Evolutionary conservation across 2,329 filamentous ascomycete genomes (phyloP), one percentile per base, ranked within the genome.

Genomic region (Trichophyton simii): DNA sequence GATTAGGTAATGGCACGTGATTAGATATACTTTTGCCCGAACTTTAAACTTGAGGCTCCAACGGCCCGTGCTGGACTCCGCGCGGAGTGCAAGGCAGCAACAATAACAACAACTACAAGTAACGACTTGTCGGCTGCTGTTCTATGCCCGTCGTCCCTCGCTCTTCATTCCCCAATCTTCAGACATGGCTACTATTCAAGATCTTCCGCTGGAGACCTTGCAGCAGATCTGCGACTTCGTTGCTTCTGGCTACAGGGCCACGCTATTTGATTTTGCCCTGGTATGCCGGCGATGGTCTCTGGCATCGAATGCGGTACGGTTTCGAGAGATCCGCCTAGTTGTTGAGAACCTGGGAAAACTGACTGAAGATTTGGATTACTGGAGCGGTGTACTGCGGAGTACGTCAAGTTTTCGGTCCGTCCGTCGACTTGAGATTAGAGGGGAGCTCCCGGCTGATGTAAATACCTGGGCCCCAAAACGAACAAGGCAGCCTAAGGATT

Each of bases 221-320:
- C 57, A 59, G 44, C 57, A 59, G 18, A 59, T 59, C 4, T 59
- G 57, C 15, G 38, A 15, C 18, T 59, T 22, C 25, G 31, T 59
- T 15, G 57, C 57, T 36, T 59, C 41, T 34, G 38, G 46, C 38
- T 42, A 46, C 15, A 59, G 52, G 11, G 20, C 38, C 20, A 48
- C 38, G 41, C 38, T 59, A 7, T 34, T 31, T 18, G 41, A 20
- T 18, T 46, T 59, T 50, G 20, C 57, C 13, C 22, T 59, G 7
- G 57, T 59, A 9, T 41, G 57, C 22, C 25, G 34, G n/a, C 25
- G 57, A 9, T 59, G 57, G 31, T 59, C 6, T 13, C 38, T 46
- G n/a, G 57, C 57, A 20, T 46, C 57, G 11, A 59, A 59, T 28
- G 41, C n/a, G 18, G 18, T 20, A 31, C 57, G 57, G 20, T 59